Evolutionary conservation across 176 grass and related monocot genomes (phyloP).

Genomic region (Ensete glaucum): DNA sequence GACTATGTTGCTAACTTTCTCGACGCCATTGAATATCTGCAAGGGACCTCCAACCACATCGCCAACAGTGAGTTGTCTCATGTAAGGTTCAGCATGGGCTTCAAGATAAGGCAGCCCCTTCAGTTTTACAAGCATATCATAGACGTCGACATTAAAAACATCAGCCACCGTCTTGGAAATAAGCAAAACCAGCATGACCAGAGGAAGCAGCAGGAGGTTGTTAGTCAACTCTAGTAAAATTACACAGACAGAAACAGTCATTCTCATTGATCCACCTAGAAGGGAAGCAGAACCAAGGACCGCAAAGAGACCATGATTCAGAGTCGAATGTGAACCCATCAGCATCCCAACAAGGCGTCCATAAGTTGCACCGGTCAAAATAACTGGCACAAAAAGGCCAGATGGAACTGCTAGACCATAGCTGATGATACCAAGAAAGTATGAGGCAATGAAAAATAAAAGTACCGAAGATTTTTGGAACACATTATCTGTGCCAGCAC

Average conservation of each 20-base stretch:
- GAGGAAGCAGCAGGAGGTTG: slow-evolving; percentile 77
- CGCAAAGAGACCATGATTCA: slow-evolving; percentile 81
- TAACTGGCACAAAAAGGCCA: slow-evolving; percentile 86
- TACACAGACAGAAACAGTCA: slow-evolving; percentile 91
- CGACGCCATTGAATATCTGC: slow-evolving; percentile 55
- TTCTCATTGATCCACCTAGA: slow-evolving; percentile 87
- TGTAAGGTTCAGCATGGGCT: slow-evolving; percentile 85
- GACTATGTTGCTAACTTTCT: slow-evolving; percentile 78
- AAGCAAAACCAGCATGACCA: slow-evolving; percentile 86
- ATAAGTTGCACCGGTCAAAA: slow-evolving; percentile 83
- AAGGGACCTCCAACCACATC: slow-evolving; percentile 91
- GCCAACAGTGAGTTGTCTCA: slow-evolving; percentile 73
- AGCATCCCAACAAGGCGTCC: slow-evolving; percentile 73
- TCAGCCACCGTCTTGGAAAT: slow-evolving; percentile 95
- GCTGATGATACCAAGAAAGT: slow-evolving; percentile 88
- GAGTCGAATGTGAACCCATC: slow-evolving; percentile 54
- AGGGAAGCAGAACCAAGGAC: slow-evolving; percentile 88
- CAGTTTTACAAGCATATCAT: slow-evolving; percentile 74
- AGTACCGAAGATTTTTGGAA: slow-evolving; percentile 68
- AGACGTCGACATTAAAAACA: slow-evolving; percentile 65
- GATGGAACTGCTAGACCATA: slow-evolving; percentile 81
- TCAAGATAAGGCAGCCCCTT: slow-evolving; percentile 94
- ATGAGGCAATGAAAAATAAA: slow-evolving; percentile 62
- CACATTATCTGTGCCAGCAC: slow-evolving; percentile 58
- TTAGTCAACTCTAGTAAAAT: slow-evolving; percentile 80